Percentiles rank a stretch among this genome's conserved stretches.
phyloP scores from a whole-genome alignment of 2,329 filamentous ascomycete species.

The Scedosporium apiospermum region DNA sequence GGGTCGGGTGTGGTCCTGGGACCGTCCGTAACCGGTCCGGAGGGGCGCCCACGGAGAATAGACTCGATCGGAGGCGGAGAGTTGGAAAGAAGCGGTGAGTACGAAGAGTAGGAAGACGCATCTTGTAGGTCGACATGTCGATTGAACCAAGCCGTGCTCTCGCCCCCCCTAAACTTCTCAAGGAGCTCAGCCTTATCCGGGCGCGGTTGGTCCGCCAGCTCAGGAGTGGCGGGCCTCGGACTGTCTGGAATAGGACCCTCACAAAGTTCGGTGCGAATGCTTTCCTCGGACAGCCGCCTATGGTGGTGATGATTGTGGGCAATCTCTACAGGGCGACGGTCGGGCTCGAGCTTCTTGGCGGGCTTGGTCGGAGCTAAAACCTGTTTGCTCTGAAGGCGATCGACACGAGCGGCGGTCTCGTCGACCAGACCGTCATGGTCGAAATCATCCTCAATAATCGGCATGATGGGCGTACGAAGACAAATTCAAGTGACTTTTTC shows the following conservation, averaged over 20 bases:
- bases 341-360: constrained; percentile 15
- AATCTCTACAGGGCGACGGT: constrained; percentile 10
- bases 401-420: neutral
- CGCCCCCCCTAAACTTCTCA: constrained; percentile 68
- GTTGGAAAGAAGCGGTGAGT: neutral
- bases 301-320: constrained; percentile 10
- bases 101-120: neutral
- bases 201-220: constrained; percentile 17
- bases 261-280: constrained; percentile 50
- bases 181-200: constrained; percentile 71
- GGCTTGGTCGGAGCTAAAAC: constrained; percentile 11
- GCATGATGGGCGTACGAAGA: constrained; percentile 30
- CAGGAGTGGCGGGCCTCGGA: constrained; percentile 17
- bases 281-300: constrained; percentile 44
- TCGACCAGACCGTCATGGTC: constrained; percentile 21
- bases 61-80: constrained; percentile 26
- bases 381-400: neutral
- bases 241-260: constrained; percentile 44
- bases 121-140: constrained; percentile 40
- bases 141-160: constrained; percentile 66
- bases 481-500: constrained; percentile 7
- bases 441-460: constrained; percentile 47
- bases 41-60: constrained; percentile 16
- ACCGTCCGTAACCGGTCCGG: constrained; percentile 3
- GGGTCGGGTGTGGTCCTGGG: neutral